Conservation (phyloP, 345 rosid species). For the Angophora floribunda region DNA sequence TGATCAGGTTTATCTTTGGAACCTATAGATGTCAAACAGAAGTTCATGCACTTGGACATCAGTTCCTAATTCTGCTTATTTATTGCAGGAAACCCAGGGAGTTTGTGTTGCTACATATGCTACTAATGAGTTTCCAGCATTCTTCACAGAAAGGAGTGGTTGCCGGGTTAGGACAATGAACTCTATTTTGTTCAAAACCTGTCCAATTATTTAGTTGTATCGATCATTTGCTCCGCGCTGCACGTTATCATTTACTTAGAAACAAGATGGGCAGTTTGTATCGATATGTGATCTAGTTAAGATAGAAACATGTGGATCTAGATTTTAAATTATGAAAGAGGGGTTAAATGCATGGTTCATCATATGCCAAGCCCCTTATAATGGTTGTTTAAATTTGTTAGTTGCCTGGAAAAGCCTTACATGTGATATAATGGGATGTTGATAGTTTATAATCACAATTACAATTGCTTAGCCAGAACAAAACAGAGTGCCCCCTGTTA, state of each 20-base stretch:
- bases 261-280: neutral
- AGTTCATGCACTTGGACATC: neutral
- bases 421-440: neutral
- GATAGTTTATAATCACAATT: neutral
- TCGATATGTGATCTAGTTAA: neutral
- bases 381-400: neutral
- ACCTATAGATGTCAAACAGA: neutral
- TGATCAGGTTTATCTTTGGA: neutral
- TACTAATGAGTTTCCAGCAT: conserved; percentile 85
- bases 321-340: neutral
- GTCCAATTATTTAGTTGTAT: neutral
- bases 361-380: neutral
- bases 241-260: neutral
- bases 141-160: conserved; percentile 83
- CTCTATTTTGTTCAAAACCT: neutral
- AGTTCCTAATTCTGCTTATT: neutral
- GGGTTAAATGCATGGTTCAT: neutral
- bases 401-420: neutral
- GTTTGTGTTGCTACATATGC: conserved; percentile 82
- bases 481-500: neutral
- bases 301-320: neutral
- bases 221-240: neutral
- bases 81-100: conserved; percentile 86
- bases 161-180: conserved; percentile 41
- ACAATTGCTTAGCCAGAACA: neutral